Base-by-base conservation (phyloP, 2,329 filamentous ascomycete genomes). In the Hyphodiscus sp. region DNA sequence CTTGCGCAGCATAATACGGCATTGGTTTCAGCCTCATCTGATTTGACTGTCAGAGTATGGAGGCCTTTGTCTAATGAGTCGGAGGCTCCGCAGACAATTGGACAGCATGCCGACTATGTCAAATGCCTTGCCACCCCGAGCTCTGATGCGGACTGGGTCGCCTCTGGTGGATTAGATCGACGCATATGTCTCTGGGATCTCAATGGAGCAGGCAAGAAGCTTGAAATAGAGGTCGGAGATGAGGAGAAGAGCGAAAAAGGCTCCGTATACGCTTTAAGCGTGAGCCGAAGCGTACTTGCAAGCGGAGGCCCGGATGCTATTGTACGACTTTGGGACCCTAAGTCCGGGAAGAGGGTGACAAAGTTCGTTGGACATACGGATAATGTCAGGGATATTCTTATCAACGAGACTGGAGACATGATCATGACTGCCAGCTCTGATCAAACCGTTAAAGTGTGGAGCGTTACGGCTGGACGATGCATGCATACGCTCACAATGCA, bases 401-500 rank as follows among this genome's bases (percentile, higher is more conserved):
- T 99, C 60, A 95, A 89, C 63, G 84, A 92, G 61, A 84, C 88
- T 55, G 91, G 90, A 41, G 91, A 96, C 67, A 95, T 85, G 42
- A 89, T 99, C 62, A 82, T 99, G 77, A 96, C 92, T 0, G 91
- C 90, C 15, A 96, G 91, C 63, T 92, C 92, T 1, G 94, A 99
- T 69, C 91, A 95, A 72, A 97, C 94, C 0, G 86, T 99, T 74
- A 99, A 99, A 74, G 83, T 97, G 54, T 99, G 94, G 94, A 96
- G 91, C 61, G 85, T 97, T 62, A 94, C 89, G 11, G 92, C 91
- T 20, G 94, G 94, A 52, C 81, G 94, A 62, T 99, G 94, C 76
- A 92, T 97, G 86, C 90, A 96, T 71, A 99, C 94, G 0, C 80
- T 99, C 63, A 96, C 91, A 51, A 99, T 99, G 94, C 94, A 99